phyloP scores from a whole-genome alignment of 306 rosid genomes.

The Castanea sativa region DNA sequence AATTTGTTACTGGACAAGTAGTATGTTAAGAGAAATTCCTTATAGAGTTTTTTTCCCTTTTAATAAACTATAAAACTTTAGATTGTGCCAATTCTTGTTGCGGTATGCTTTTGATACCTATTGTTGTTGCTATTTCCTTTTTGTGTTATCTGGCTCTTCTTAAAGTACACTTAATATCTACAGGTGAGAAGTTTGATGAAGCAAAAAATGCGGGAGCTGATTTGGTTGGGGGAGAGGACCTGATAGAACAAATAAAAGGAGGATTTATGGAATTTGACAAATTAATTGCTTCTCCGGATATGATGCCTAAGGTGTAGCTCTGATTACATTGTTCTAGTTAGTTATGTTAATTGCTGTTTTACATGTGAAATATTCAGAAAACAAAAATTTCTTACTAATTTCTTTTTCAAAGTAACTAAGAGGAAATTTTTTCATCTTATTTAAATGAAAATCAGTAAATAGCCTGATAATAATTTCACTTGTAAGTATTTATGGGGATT shows the following conservation, averaged over 20 bases:
- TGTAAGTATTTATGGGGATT: slow-evolving; percentile 1
- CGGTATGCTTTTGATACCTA: background rate
- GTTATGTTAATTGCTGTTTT: background rate
- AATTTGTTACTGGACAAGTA: background rate
- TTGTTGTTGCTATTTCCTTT: background rate
- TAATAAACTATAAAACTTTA: background rate
- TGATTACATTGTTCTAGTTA: slow-evolving; percentile 24
- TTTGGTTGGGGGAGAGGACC: slow-evolving; percentile 98
- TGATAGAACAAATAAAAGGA: slow-evolving; percentile 94
- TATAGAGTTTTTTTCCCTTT: background rate
- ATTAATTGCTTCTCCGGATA: slow-evolving; percentile 97
- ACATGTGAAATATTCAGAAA: background rate
- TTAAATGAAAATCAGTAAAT: slow-evolving; percentile 4
- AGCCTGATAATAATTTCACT: background rate
- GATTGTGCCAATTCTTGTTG: background rate
- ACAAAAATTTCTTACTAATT: background rate
- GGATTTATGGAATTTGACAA: slow-evolving; percentile 99
- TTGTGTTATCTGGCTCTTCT: slow-evolving; percentile 20
- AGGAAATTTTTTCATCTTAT: slow-evolving; percentile 1
- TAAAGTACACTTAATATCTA: slow-evolving; percentile 17
- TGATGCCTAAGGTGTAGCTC: slow-evolving; percentile 96
- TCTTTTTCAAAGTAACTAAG: background rate
- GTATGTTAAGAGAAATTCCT: background rate
- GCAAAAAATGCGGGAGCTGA: slow-evolving; percentile 98
- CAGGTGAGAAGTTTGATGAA: slow-evolving; percentile 94